Conservation (phyloP, 495 filamentous ascomycete genomes). For the Hyaloscypha bicolor region DNA sequence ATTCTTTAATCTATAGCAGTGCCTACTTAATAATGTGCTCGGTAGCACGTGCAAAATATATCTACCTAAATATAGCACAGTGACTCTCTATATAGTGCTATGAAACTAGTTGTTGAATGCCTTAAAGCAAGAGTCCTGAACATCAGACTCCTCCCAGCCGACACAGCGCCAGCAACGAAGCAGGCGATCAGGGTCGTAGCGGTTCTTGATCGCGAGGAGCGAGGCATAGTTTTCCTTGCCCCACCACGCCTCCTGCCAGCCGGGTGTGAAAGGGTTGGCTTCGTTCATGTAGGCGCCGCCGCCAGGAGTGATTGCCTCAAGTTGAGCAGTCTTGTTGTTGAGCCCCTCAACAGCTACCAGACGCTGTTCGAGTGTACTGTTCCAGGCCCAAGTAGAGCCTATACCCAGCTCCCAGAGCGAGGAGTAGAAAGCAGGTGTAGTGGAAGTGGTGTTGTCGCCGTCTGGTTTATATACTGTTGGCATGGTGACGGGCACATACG, state of each 20-base stretch:
- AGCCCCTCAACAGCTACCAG: conserved; percentile 41
- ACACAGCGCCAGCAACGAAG: conserved; percentile 52
- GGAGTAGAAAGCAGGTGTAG: conserved; percentile 48
- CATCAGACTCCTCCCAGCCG: conserved; percentile 40
- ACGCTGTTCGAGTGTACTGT: conserved; percentile 39
- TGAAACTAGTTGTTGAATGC: too few species aligned
- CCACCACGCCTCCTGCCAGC: conserved; percentile 49
- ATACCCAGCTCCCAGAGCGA: conserved; percentile 44
- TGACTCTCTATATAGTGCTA: too few species aligned
- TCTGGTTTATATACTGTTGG: conserved; percentile 33
- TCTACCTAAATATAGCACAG: too few species aligned
- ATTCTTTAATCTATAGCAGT: too few species aligned
- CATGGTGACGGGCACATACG: conserved; percentile 38
- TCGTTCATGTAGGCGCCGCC: conserved; percentile 49
- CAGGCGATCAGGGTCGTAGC: conserved; percentile 52
- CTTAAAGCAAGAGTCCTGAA: too few species aligned
- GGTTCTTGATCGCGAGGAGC: conserved; percentile 46
- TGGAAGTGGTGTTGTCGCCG: conserved; percentile 34
- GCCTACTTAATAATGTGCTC: too few species aligned
- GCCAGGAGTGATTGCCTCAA: conserved; percentile 43
- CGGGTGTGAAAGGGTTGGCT: conserved; percentile 38
- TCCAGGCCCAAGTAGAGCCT: conserved; percentile 39
- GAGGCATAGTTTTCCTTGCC: conserved; percentile 43
- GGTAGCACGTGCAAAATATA: too few species aligned
- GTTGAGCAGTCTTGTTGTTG: conserved; percentile 42